Base-by-base conservation (phyloP, 768 basidiomycete species). In the Tulasnella sp. region DNA sequence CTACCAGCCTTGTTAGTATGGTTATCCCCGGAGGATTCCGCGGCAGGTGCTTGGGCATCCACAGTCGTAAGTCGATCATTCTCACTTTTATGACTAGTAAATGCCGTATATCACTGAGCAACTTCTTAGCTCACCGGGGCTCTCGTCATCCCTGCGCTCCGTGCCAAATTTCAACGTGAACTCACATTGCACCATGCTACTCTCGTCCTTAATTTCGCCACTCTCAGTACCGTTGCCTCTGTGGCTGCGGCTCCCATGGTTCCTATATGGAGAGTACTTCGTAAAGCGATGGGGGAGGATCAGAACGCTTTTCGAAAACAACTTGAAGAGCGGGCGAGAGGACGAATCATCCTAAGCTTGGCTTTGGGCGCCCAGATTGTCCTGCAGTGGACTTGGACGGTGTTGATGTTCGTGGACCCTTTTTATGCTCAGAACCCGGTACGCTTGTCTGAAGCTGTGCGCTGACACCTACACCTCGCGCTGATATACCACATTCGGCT, bases 161-260 rank as follows among this genome's bases (percentile, higher is more conserved):
- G 72, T 16, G 80, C 80, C 37, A 81, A 81, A 42, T 12, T 54
- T 1, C 64, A 81, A 46, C 40, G 78, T 24, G 28, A 79, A 24
- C 72, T 81, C 37, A 74, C 81, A 0, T 41, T 81, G 28, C 78
- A 79, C 41, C 81, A 81, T 81, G 79, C 81, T 20, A 58, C 73
- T 12, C 73, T 81, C 3, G 79, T 80, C 37, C 81, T 81, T 73
- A 81, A 81, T 79, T 81, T 80, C 78, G 60, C 81, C 37, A 81
- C 78, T 16, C 81, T 81, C 28, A 81, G 80, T 28, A 80, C 79
- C 42, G 40, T 81, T 50, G 72, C 78, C 9, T 73, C 78, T 14
- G 64, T 81, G 22, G 81, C 81, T 20, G 31, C 58, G n/a, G 78
- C 81, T 22, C 81, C 81, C n/a, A 48, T 78, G 72, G 78, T 78